These are phyloP conservation scores for Kluyveromyces marxianus DNA, from an alignment of 1,139 yeast genomes.

Conservation along the genomic window DNA sequence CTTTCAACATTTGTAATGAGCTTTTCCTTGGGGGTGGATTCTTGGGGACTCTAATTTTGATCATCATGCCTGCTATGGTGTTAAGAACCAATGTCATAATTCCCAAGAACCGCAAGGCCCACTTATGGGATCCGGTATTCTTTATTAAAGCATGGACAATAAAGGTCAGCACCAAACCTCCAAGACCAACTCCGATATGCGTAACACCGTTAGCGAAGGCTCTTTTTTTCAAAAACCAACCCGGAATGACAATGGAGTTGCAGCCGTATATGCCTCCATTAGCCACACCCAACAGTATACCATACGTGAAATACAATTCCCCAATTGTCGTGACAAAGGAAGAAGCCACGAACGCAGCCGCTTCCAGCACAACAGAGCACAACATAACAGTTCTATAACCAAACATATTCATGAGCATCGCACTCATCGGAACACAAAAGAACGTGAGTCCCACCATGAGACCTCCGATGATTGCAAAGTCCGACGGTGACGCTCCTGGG, in stretches of 20 bases:
- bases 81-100: constrained; percentile 41
- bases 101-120: constrained; percentile 53
- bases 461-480: constrained; percentile 56
- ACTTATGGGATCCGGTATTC: constrained; percentile 42
- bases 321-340: constrained; percentile 44
- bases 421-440: constrained; percentile 35
- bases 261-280: constrained; percentile 47
- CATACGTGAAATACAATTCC: constrained; percentile 48
- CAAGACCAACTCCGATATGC: constrained; percentile 58
- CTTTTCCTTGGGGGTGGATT: constrained; percentile 12
- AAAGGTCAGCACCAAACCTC: constrained; percentile 53
- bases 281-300: constrained; percentile 49
- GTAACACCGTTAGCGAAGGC: constrained; percentile 56
- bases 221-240: constrained; percentile 52
- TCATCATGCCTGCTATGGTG: constrained; percentile 27
- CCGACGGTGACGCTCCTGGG: constrained; percentile 43
- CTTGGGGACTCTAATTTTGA: constrained; percentile 25
- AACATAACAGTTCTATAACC: constrained; percentile 32
- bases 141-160: constrained; percentile 42
- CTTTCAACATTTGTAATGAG: constrained; percentile 22
- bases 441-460: constrained; percentile 44
- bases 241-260: constrained; percentile 47
- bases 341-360: constrained; percentile 46
- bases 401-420: constrained; percentile 22
- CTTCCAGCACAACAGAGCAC: constrained; percentile 43